These are phyloP conservation scores for Dendryphion nanum DNA, from an alignment of 2,329 filamentous ascomycete species.

Conservation along the genomic window DNA sequence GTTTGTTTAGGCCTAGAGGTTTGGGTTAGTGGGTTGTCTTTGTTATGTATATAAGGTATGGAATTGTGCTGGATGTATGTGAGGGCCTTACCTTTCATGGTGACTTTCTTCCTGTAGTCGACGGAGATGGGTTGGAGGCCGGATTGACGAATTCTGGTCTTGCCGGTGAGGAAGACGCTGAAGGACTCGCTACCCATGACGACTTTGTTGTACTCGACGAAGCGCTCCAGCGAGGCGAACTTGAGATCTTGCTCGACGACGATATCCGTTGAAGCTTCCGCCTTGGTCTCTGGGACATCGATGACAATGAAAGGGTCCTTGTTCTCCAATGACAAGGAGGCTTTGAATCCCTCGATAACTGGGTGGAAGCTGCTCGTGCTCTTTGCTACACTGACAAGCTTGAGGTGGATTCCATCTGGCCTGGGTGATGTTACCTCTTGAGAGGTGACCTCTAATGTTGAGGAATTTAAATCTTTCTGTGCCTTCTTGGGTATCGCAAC, in stretches of 20 bases:
- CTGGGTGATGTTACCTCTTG: constrained; percentile 53
- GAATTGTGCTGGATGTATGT: not conserved
- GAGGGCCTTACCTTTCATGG: constrained; percentile 54
- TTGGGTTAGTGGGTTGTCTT: constrained; percentile 1
- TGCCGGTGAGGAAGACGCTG: constrained; percentile 51
- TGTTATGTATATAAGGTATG: not conserved
- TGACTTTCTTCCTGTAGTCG: constrained; percentile 56
- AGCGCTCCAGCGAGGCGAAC: constrained; percentile 46
- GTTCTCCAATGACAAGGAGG: constrained; percentile 48
- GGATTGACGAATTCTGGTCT: constrained; percentile 52
- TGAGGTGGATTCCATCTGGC: constrained; percentile 48
- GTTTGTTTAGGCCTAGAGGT: constrained; percentile 55
- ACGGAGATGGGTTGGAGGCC: constrained; percentile 51
- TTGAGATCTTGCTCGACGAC: constrained; percentile 45
- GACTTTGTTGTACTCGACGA: constrained; percentile 50
- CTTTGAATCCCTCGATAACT: constrained; percentile 54
- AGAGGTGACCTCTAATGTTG: constrained; percentile 51
- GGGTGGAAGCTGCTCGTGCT: constrained; percentile 54
- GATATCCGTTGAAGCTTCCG: constrained; percentile 42
- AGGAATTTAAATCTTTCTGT: constrained; percentile 53
- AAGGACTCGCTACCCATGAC: constrained; percentile 52
- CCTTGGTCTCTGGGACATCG: constrained; percentile 46
- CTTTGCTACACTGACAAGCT: constrained; percentile 49
- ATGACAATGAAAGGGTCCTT: constrained; percentile 45
- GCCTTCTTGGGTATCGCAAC: constrained; percentile 60